phyloP scores from a whole-genome alignment of 495 filamentous ascomycete species.

The Mycothermus thermophilus region DNA sequence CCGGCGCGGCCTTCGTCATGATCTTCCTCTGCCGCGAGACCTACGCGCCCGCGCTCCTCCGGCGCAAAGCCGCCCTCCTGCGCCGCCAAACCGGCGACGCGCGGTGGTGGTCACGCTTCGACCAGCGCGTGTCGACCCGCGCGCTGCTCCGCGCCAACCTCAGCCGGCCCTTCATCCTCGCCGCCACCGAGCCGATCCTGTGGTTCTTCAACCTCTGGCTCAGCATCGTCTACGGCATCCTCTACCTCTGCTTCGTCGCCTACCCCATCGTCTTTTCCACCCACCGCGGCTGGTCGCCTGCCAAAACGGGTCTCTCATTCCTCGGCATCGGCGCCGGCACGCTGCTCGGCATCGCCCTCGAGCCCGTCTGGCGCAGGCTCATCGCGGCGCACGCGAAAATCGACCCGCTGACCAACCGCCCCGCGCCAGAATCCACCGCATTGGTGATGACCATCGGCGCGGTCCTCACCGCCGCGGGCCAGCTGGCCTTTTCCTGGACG shows the following conservation, averaged over 20 bases:
- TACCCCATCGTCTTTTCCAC: constrained; percentile 66
- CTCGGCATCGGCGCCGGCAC: constrained; percentile 66
- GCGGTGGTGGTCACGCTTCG: constrained; percentile 65
- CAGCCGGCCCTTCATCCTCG: constrained; percentile 61
- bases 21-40: constrained; percentile 54
- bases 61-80: constrained; percentile 48
- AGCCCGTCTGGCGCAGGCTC: constrained; percentile 57
- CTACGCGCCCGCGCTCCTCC: constrained; percentile 61
- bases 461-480: constrained; percentile 52
- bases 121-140: constrained; percentile 39
- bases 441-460: constrained; percentile 57
- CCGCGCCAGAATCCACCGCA: constrained; percentile 61
- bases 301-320: constrained; percentile 64
- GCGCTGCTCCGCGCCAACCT: constrained; percentile 53
- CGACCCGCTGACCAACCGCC: constrained; percentile 54
- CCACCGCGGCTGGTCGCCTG: constrained; percentile 59
- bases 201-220: constrained; percentile 66
- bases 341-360: constrained; percentile 48
- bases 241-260: constrained; percentile 80
- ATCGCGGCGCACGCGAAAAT: constrained; percentile 50
- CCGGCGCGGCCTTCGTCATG: constrained; percentile 39
- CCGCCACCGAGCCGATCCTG: constrained; percentile 71
- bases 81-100: constrained; percentile 64
- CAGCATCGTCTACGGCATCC: constrained; percentile 48
- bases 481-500: constrained; percentile 74